Evolutionary conservation across 2,329 filamentous ascomycete species (phyloP).

Genomic region (Xylariaceae sp.): DNA sequence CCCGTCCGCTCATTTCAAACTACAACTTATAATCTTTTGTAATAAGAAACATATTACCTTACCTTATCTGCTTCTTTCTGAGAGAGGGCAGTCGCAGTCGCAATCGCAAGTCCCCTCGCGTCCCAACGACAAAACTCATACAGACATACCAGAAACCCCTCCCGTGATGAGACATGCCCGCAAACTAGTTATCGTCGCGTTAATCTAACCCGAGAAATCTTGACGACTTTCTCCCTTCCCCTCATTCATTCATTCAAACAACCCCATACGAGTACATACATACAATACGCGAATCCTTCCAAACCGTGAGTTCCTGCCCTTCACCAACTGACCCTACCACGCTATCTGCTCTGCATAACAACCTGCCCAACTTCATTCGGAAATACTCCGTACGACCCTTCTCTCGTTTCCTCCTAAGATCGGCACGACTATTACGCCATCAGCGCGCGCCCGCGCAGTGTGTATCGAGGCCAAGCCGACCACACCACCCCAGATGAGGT

Average conservation of each 20-base stretch:
- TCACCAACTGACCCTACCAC: not conserved
- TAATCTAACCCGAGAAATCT: not conserved
- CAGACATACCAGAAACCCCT: too few relatives aligned
- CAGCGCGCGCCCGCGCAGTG: not conserved
- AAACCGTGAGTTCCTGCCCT: not conserved
- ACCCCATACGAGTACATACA: too few relatives aligned
- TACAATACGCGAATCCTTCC: not conserved
- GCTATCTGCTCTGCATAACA: too few relatives aligned
- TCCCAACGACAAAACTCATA: too few relatives aligned
- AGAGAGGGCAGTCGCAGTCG: too few relatives aligned
- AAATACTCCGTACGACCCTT: not conserved
- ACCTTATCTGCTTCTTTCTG: too few relatives aligned
- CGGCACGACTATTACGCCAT: conserved; percentile 9
- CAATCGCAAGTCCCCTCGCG: too few relatives aligned
- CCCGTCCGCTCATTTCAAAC: too few relatives aligned
- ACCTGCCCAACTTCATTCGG: not conserved
- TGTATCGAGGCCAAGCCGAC: conserved; percentile 1
- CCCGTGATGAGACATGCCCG: not conserved
- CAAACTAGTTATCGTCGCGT: not conserved
- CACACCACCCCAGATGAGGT: conserved; percentile 7
- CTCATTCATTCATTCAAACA: too few relatives aligned
- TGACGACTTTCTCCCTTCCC: not conserved
- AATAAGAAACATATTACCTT: too few relatives aligned
- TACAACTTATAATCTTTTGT: too few relatives aligned
- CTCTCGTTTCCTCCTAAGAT: conserved; percentile 2